A percentile compares a stretch with the other conserved stretches of the same genome.
Conservation (phyloP, 23 red algal species). For the Gracilariopsis chorda region DNA sequence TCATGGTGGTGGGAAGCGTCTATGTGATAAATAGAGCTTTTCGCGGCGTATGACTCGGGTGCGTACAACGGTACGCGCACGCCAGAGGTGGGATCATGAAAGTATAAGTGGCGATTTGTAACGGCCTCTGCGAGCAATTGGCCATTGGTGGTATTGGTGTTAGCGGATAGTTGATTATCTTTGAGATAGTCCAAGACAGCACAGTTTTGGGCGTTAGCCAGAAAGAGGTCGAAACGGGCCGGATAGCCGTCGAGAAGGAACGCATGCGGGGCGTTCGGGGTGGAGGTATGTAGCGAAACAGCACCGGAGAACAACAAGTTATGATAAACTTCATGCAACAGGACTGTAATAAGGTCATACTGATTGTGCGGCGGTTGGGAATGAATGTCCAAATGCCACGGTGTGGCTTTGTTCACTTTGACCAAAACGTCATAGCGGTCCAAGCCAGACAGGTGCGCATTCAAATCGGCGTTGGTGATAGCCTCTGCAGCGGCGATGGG, state of each 20-base stretch:
- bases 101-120: conserved; percentile 18
- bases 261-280: neutral
- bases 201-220: conserved; percentile 4
- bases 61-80: conserved; percentile 10
- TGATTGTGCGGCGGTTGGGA: neutral
- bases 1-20: neutral
- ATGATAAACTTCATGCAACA: conserved; percentile 33
- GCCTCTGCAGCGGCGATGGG: conserved; percentile 37
- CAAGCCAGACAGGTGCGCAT: neutral
- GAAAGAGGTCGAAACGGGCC: conserved; percentile 30
- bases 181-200: conserved; percentile 31
- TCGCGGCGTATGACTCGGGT: neutral
- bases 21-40: conserved; percentile 37
- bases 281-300: neutral
- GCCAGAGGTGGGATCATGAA: neutral
- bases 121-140: conserved; percentile 25
- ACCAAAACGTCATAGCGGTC: conserved; percentile 8
- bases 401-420: conserved; percentile 8
- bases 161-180: neutral
- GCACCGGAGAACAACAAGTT: conserved; percentile 29
- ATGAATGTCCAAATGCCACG: conserved; percentile 37
- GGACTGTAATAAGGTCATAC: conserved; percentile 30
- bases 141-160: conserved; percentile 1
- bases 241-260: conserved; percentile 24
- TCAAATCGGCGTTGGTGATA: conserved; percentile 12